Evolutionary conservation across 768 basidiomycete genomes (phyloP).

Genomic region (Auricularia cornea): DNA sequence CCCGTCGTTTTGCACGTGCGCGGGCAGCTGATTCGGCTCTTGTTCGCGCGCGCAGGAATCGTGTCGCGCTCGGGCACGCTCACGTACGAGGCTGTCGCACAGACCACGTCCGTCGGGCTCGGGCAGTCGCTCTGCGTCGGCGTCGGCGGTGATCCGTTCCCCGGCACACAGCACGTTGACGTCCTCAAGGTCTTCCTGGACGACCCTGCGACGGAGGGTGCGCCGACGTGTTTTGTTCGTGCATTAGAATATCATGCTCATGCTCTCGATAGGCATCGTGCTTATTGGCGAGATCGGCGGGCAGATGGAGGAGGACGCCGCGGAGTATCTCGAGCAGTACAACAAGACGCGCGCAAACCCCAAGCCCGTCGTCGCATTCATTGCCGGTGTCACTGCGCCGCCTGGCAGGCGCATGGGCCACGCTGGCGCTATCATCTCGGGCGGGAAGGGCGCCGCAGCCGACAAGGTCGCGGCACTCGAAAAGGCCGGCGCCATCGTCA

Average conservation of each 20-base stretch:
- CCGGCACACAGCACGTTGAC: constrained; percentile 91
- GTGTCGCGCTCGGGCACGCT: constrained; percentile 93
- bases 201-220: constrained; percentile 89
- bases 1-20: not conserved
- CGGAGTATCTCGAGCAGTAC: constrained; percentile 87
- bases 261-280: constrained; percentile 63
- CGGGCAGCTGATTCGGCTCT: not conserved
- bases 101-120: constrained; percentile 91
- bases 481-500: constrained; percentile 87
- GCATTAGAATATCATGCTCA: not conserved
- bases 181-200: constrained; percentile 94
- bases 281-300: constrained; percentile 99
- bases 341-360: constrained; percentile 81
- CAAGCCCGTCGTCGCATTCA: constrained; percentile 97
- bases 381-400: constrained; percentile 95
- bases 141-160: constrained; percentile 96
- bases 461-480: constrained; percentile 92
- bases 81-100: constrained; percentile 97
- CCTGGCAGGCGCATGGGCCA: constrained; percentile 98
- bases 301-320: constrained; percentile 98
- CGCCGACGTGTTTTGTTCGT: constrained; percentile 10
- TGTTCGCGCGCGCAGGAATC: constrained; percentile 48
- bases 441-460: constrained; percentile 91
- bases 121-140: constrained; percentile 96
- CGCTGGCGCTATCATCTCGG: constrained; percentile 95